phyloP scores from a whole-genome alignment of 2,329 filamentous ascomycete species.

The Alternaria ethzedia region DNA sequence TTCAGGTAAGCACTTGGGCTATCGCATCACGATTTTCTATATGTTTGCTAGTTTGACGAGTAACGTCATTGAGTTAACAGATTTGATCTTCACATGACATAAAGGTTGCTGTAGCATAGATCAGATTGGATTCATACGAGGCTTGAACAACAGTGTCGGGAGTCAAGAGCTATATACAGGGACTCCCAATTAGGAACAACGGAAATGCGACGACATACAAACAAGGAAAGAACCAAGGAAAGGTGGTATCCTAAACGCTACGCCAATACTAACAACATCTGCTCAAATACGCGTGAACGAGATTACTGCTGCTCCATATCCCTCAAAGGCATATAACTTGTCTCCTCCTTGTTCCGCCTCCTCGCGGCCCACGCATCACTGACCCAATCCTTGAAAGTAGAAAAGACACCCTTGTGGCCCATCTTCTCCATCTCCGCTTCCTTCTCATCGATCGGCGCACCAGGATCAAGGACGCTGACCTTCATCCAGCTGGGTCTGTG shows the following conservation, averaged over 20 bases:
- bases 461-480: slow-evolving; percentile 65
- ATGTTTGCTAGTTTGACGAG: not conserved
- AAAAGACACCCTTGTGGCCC: slow-evolving; percentile 27
- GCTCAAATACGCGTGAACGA: not conserved
- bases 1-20: not conserved
- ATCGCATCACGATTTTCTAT: not conserved
- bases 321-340: slow-evolving; percentile 55
- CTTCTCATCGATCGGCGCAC: slow-evolving; percentile 34
- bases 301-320: slow-evolving; percentile 48
- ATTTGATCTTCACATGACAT: not conserved
- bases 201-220: not conserved
- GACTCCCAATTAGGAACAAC: slow-evolving; percentile 1
- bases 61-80: no score
- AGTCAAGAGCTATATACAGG: slow-evolving; percentile 10
- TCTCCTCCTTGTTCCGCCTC: slow-evolving; percentile 48
- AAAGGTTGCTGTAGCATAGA: not conserved
- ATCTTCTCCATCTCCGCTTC: slow-evolving; percentile 37
- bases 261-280: not conserved
- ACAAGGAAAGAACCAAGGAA: slow-evolving; percentile 2
- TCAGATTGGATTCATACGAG: not conserved
- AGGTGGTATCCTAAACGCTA: slow-evolving; percentile 19
- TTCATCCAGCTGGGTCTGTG: slow-evolving; percentile 86
- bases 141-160: not conserved
- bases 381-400: slow-evolving; percentile 34
- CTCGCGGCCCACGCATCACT: slow-evolving; percentile 40